phyloP scores from a whole-genome alignment of 352 stramenopile species.

The Phytophthora pluvialis region DNA sequence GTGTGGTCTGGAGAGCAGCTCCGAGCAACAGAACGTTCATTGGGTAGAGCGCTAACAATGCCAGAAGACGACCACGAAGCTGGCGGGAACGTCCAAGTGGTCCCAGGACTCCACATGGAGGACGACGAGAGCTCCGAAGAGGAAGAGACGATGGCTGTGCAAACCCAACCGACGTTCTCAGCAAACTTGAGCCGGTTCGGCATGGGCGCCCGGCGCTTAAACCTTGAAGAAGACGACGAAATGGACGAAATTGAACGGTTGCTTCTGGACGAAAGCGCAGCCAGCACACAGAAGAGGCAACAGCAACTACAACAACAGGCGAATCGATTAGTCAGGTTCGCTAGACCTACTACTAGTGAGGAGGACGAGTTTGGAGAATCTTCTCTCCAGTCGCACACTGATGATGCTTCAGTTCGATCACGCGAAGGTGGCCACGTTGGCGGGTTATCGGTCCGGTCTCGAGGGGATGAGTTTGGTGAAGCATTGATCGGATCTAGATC shows the following conservation, averaged over 20 bases:
- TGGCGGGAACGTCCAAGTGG: background rate
- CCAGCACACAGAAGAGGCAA: slow-evolving; percentile 2
- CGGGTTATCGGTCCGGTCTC: background rate
- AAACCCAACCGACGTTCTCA: slow-evolving; percentile 4
- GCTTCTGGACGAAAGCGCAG: slow-evolving; percentile 28
- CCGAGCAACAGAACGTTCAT: slow-evolving; percentile 15
- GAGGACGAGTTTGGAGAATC: slow-evolving; percentile 24
- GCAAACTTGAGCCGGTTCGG: slow-evolving; percentile 19
- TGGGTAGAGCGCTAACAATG: background rate
- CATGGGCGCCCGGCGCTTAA: slow-evolving; percentile 8
- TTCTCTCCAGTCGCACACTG: slow-evolving; percentile 6
- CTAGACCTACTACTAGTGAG: background rate
- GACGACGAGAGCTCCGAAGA: slow-evolving; percentile 33
- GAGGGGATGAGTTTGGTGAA: background rate
- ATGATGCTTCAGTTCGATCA: background rate
- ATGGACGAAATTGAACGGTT: slow-evolving; percentile 39
- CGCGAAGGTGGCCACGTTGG: background rate
- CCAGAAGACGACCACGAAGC: background rate
- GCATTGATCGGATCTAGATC: background rate
- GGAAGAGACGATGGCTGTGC: slow-evolving; percentile 26
- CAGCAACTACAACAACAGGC: background rate
- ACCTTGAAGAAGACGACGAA: slow-evolving; percentile 40
- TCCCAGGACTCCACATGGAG: slow-evolving; percentile 12
- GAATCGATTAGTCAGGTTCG: background rate
- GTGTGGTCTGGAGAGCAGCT: slow-evolving; percentile 33